Evolutionary conservation across 371 early-diverging fungal species (phyloP).

Genomic region (Mortierella sp.): DNA sequence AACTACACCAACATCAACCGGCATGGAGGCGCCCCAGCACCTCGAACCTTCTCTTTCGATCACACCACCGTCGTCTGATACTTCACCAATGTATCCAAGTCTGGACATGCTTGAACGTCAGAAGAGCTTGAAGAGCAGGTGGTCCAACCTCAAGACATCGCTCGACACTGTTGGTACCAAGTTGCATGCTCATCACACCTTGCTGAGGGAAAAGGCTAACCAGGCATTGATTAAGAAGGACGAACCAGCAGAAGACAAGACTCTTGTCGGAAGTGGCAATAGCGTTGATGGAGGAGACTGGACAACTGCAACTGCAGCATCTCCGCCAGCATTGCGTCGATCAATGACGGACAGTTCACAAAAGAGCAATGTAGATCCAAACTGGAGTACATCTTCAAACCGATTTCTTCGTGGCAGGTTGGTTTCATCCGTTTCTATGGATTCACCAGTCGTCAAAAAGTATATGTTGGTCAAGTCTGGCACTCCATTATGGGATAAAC

Average conservation of each 20-base stretch:
- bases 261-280: constrained; percentile 28
- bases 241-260: constrained; percentile 30
- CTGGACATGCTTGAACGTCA: constrained; percentile 51
- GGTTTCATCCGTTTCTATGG: constrained; percentile 36
- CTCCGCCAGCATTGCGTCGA: constrained; percentile 21
- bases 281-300: constrained; percentile 23
- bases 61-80: constrained; percentile 12
- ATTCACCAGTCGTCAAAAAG: constrained; percentile 29
- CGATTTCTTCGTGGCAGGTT: constrained; percentile 40
- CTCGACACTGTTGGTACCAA: constrained; percentile 37
- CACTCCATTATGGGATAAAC: constrained; percentile 29
- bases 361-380: constrained; percentile 20
- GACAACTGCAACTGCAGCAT: neutral
- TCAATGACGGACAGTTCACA: constrained; percentile 10
- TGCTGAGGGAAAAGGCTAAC: constrained; percentile 31
- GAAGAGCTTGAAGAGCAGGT: constrained; percentile 29
- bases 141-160: constrained; percentile 50
- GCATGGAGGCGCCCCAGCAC: neutral
- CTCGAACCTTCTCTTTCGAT: neutral
- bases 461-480: constrained; percentile 48
- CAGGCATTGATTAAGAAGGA: constrained; percentile 27
- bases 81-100: constrained; percentile 48
- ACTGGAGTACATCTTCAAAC: constrained; percentile 25
- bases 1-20: constrained; percentile 27
- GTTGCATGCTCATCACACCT: constrained; percentile 32